Evolutionary conservation across 2,329 filamentous ascomycete genomes (phyloP).

Genomic region (Elsinoe arachidis): DNA sequence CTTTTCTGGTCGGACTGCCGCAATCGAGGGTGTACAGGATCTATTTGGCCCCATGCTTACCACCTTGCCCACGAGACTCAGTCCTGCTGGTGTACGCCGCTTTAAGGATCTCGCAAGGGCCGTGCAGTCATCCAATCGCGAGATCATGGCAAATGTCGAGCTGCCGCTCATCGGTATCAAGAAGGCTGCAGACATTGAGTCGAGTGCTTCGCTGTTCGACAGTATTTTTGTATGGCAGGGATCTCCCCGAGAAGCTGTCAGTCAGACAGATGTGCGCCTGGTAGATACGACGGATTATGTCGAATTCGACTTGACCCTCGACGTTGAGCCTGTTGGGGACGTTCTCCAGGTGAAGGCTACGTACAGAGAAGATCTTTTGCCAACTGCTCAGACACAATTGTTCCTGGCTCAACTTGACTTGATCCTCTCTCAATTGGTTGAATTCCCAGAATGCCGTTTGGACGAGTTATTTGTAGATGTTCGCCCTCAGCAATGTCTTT

Average conservation of each 20-base stretch:
- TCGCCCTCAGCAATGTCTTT: constrained; percentile 25
- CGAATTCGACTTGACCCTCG: constrained; percentile 67
- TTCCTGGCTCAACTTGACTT: constrained; percentile 55
- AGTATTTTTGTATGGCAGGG: constrained; percentile 80
- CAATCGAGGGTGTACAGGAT: constrained; percentile 59
- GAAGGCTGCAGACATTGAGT: constrained; percentile 46
- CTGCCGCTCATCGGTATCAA: constrained; percentile 63
- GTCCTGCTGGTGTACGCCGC: constrained; percentile 44
- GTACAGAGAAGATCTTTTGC: constrained; percentile 47
- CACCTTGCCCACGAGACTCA: constrained; percentile 62
- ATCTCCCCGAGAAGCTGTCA: constrained; percentile 36
- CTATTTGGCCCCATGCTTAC: constrained; percentile 73
- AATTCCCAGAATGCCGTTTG: constrained; percentile 28
- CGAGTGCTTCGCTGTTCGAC: constrained; percentile 59
- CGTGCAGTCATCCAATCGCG: constrained; percentile 58
- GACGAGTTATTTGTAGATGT: constrained; percentile 22
- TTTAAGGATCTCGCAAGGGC: constrained; percentile 53
- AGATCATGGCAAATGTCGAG: constrained; percentile 54
- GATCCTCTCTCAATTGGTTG: constrained; percentile 39
- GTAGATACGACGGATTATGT: constrained; percentile 58
- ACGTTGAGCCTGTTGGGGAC: constrained; percentile 56
- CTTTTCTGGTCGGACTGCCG: constrained; percentile 70
- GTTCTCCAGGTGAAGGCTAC: constrained; percentile 46
- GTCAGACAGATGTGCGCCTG: constrained; percentile 40
- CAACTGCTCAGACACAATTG: constrained; percentile 45